Conservation (phyloP, 768 basidiomycete species). For the Leucosporidium scottii region DNA sequence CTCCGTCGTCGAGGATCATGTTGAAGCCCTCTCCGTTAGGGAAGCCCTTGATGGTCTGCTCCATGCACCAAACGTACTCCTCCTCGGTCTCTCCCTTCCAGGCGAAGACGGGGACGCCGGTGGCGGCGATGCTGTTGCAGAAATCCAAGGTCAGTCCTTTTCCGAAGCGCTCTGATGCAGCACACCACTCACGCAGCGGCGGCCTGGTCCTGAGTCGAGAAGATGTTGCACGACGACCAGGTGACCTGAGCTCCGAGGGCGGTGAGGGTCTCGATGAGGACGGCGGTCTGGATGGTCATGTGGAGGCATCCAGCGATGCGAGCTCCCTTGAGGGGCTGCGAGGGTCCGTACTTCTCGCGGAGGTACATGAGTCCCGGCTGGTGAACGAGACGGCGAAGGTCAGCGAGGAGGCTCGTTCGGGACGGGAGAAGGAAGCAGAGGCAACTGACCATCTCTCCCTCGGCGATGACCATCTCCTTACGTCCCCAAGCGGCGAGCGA, state of each 20-base stretch:
- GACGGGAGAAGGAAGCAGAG: conserved; percentile 1
- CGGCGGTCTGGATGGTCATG: conserved; percentile 95
- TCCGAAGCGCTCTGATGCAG: conserved; percentile 47
- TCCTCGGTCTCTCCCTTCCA: conserved; percentile 99
- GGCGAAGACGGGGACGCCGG: conserved; percentile 95
- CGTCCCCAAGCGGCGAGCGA: conserved; percentile 99
- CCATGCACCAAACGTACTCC: conserved; percentile 94
- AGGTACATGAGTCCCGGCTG: conserved; percentile 34
- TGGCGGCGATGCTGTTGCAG: conserved; percentile 56
- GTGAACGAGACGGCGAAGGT: neutral
- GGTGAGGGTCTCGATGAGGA: conserved; percentile 95
- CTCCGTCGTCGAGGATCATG: conserved; percentile 99
- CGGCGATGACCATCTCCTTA: conserved; percentile 97
- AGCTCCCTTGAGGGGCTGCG: conserved; percentile 84
- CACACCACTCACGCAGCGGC: conserved; percentile 60
- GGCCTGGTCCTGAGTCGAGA: conserved; percentile 99
- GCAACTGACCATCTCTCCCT: conserved; percentile 53
- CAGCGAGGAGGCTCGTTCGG: conserved; percentile 1
- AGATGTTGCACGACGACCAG: conserved; percentile 76
- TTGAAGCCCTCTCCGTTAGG: conserved; percentile 73
- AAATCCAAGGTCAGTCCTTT: neutral
- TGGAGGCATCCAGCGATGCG: conserved; percentile 83
- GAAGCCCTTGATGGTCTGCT: conserved; percentile 89
- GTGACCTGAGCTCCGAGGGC: conserved; percentile 93
- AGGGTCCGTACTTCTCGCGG: conserved; percentile 57